Evolutionary conservation across 257 asterid species (phyloP), one percentile per base, ranked within the genome.

Genomic region (Scutellaria barbata): DNA sequence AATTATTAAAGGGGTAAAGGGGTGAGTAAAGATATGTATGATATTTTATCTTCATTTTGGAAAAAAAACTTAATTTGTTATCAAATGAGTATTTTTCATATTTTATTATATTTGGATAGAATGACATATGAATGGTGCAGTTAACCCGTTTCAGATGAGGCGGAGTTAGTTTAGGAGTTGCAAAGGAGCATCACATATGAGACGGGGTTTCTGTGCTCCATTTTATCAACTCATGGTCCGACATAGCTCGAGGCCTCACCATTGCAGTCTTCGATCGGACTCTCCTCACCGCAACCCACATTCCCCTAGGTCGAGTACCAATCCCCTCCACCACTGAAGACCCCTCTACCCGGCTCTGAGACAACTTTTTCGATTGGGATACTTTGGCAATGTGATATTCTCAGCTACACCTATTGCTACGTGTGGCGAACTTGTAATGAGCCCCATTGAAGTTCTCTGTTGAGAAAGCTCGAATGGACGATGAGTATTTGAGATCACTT

Each of bases 211-310:
- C 96, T 3, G 87, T 81, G 22, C 79, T 84, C 25, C 95, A 87
- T 74, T 89, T 87, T 77, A 80, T 84, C 80, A 87, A 84, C 74
- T 72, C 96, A 37, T 85, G 95, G 95, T 82, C 95, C 1, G 88
- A 87, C 18, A 78, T 84, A 79, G 85, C 95, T 9, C 22, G 10
- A 6, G 42, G 63, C 18, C 4, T 7, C 25, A 37, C 40, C 22
- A 1, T 35, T 10, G 10, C 5, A 11, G 20, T 1, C 35, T 57
- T 57, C 14, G 63, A 57, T 43, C 7, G 45, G 5, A 10, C 0
- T 30, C 9, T 57, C 42, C 17, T 55, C 62, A 3, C 62, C 62
- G 0, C 17, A 5, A 0, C 39, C 39, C 8, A 18, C 10, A 5
- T 55, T 22, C 16, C 13, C 41, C 3, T 47, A 58, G 10, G 1